A percentile compares a stretch with the other conserved stretches of the same genome.
These are phyloP conservation scores for Hanseniaspora gamundiae DNA, from an alignment of 1,139 yeast species.

Conservation along the genomic window DNA sequence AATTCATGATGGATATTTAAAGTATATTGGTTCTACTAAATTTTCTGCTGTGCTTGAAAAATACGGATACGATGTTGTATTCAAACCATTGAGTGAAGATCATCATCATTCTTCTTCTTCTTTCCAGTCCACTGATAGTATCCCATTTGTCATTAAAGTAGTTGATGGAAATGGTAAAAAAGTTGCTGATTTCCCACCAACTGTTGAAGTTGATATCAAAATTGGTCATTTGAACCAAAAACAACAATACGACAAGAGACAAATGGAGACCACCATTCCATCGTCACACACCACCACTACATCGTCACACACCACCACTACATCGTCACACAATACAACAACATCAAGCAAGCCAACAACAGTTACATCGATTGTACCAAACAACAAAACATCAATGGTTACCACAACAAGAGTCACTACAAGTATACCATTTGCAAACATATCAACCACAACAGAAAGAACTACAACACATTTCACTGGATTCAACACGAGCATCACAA, in stretches of 20 bases:
- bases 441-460: not conserved
- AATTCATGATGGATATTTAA: not conserved
- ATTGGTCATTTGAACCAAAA: not conserved
- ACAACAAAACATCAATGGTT: no score
- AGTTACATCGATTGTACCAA: no score
- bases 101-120: not conserved
- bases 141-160: not conserved
- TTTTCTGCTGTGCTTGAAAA: not conserved
- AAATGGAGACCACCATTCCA: not conserved
- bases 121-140: not conserved
- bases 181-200: not conserved
- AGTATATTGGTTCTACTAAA: not conserved
- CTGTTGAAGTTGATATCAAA: not conserved
- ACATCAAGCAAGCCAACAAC: not conserved
- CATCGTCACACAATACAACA: not conserved
- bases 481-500: not conserved
- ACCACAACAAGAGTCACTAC: no score
- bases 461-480: not conserved
- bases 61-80: not conserved
- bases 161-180: not conserved
- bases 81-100: not conserved
- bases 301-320: not conserved
- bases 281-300: not conserved
- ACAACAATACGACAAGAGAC: not conserved
- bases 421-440: not conserved